phyloP scores from a whole-genome alignment of 2,329 filamentous ascomycete genomes.

The Huntiella abstrusa region DNA sequence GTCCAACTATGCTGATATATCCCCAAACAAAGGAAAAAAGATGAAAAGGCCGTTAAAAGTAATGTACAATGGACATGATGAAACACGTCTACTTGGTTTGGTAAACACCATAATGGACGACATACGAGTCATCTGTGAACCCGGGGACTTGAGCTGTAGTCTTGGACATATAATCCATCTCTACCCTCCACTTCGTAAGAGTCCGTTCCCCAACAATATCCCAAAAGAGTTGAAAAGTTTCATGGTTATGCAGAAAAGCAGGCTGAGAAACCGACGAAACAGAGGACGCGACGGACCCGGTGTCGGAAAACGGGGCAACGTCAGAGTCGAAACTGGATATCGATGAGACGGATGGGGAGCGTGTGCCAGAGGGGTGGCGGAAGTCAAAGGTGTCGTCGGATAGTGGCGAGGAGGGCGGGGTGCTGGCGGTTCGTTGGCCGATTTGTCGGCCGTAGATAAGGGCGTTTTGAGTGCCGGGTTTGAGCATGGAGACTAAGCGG shows the following conservation, averaged over 20 bases:
- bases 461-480: slow-evolving; percentile 24
- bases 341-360: slow-evolving; percentile 4
- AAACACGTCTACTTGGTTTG: slow-evolving; percentile 2
- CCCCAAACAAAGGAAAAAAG: too few species aligned
- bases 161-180: slow-evolving; percentile 19
- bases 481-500: slow-evolving; percentile 27
- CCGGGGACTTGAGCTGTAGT: slow-evolving; percentile 12
- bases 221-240: slow-evolving; percentile 34
- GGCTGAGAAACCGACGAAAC: slow-evolving; percentile 6
- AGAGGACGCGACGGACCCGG: slow-evolving; percentile 7
- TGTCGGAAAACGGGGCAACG: slow-evolving; percentile 9
- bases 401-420: background rate
- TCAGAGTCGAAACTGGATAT: slow-evolving; percentile 7
- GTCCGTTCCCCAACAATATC: slow-evolving; percentile 31
- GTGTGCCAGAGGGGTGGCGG: background rate
- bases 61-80: too few species aligned
- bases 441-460: slow-evolving; percentile 34
- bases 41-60: too few species aligned
- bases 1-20: too few species aligned
- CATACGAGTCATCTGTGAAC: slow-evolving; percentile 11
- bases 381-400: background rate
- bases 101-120: slow-evolving; percentile 12
- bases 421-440: slow-evolving; percentile 17
- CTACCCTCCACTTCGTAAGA: slow-evolving; percentile 29
- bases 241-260: slow-evolving; percentile 27